Conservation (phyloP, 192 early-diverging fungal species). For the Backusella mclennaniae region DNA sequence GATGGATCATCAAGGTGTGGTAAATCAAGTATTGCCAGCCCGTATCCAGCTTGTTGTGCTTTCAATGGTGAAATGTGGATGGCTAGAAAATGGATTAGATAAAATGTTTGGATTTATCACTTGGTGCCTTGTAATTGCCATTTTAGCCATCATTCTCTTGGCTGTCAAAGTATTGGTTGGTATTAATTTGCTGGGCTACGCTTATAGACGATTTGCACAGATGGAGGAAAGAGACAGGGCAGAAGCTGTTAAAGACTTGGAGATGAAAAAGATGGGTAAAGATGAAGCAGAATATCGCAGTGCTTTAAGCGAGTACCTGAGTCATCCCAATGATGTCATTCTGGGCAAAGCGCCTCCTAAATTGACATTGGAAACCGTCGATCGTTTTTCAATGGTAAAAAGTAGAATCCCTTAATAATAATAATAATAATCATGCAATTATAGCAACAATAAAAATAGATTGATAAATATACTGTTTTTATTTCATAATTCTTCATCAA, state of each 20-base stretch:
- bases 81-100: conserved; percentile 25
- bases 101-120: conserved; percentile 10
- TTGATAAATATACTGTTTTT: not conserved
- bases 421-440: not conserved
- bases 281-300: conserved; percentile 39
- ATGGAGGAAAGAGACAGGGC: conserved; percentile 53
- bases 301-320: conserved; percentile 23
- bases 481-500: not conserved
- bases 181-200: conserved; percentile 70
- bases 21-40: conserved; percentile 19
- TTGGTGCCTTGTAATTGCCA: conserved; percentile 14
- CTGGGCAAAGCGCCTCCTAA: conserved; percentile 48
- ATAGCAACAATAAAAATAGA: not conserved
- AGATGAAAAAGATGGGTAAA: conserved; percentile 38
- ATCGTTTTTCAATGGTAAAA: conserved; percentile 89
- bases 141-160: conserved; percentile 39
- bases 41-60: conserved; percentile 21
- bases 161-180: conserved; percentile 77
- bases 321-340: conserved; percentile 38
- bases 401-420: conserved; percentile 76
- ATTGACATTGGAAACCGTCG: conserved; percentile 80
- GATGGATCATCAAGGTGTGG: conserved; percentile 18
- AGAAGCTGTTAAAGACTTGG: conserved; percentile 43
- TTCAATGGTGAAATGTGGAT: conserved; percentile 25
- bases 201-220: conserved; percentile 59